phyloP scores from a whole-genome alignment of 768 basidiomycete genomes.

The Trametes elegans region DNA sequence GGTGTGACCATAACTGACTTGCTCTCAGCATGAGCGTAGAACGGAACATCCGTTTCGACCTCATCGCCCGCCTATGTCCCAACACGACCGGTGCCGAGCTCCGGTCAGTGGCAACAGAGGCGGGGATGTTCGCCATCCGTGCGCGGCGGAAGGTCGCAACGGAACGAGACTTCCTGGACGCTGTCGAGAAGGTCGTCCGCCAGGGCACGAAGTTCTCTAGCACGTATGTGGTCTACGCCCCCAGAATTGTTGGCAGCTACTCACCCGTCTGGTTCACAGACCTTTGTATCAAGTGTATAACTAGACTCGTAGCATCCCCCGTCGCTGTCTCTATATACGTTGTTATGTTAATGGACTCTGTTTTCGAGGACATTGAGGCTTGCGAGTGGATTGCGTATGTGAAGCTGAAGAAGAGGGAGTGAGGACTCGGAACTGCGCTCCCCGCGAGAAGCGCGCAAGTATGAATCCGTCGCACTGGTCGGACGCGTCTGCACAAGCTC shows the following conservation, averaged over 20 bases:
- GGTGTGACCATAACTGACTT: conserved; percentile 5
- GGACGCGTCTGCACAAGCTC: conserved; percentile 13
- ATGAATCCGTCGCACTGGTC: not conserved
- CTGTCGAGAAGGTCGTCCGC: conserved; percentile 97
- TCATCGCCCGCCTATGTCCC: conserved; percentile 95
- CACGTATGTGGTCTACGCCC: conserved; percentile 59
- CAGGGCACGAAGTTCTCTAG: conserved; percentile 98
- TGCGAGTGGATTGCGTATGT: not conserved
- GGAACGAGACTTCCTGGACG: conserved; percentile 95
- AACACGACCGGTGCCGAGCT: conserved; percentile 99
- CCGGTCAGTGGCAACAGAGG: conserved; percentile 96
- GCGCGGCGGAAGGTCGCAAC: conserved; percentile 95
- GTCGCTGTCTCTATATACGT: conserved; percentile 1
- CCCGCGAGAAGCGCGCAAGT: not conserved
- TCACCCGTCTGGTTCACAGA: conserved; percentile 37
- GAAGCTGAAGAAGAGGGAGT: not conserved
- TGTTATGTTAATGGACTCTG: conserved; percentile 15
- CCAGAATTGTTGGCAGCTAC: not conserved
- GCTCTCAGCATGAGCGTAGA: conserved; percentile 88
- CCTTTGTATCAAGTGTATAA: conserved; percentile 94
- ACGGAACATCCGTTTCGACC: conserved; percentile 94
- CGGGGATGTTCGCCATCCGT: conserved; percentile 99
- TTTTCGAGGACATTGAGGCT: not conserved
- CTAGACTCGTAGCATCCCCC: conserved; percentile 40
- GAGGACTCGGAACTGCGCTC: not conserved